Evolutionary conservation across 768 basidiomycete species (phyloP).

Genomic region (Cyclocybe aegerita): DNA sequence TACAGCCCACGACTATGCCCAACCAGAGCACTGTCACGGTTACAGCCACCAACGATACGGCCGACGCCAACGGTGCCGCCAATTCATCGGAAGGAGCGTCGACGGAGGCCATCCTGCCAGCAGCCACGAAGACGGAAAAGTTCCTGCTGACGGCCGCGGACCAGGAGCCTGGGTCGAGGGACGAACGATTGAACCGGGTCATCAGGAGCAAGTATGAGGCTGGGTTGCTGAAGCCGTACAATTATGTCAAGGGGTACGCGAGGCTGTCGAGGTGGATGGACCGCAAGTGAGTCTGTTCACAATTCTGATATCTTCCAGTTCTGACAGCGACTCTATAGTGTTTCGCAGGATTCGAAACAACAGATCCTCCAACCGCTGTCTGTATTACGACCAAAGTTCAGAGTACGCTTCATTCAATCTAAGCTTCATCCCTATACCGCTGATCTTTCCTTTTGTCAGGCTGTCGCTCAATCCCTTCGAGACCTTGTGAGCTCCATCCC

Average conservation of each 20-base stretch:
- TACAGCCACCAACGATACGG: conserved; percentile 6
- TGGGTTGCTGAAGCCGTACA: conserved; percentile 90
- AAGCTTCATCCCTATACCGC: neutral
- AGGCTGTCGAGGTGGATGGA: conserved; percentile 95
- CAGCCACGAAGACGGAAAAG: conserved; percentile 79
- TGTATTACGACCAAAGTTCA: conserved; percentile 81
- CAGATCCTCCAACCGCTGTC: conserved; percentile 89
- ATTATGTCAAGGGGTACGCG: conserved; percentile 95
- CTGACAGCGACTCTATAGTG: conserved; percentile 40
- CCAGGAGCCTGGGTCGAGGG: conserved; percentile 86
- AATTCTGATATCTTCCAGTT: neutral
- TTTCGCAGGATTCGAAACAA: conserved; percentile 88
- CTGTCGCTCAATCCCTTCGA: conserved; percentile 79
- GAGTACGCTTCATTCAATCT: conserved; percentile 42
- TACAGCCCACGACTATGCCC: conserved; percentile 12
- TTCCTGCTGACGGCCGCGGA: conserved; percentile 95
- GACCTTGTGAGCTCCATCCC: conserved; percentile 56
- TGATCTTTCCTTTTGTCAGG: conserved; percentile 34
- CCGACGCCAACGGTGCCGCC: conserved; percentile 10
- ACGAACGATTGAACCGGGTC: conserved; percentile 86
- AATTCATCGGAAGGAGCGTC: conserved; percentile 28
- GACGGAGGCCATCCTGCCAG: conserved; percentile 58
- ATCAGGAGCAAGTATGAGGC: conserved; percentile 98
- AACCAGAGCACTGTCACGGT: conserved; percentile 2
- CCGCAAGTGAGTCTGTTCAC: conserved; percentile 57